phyloP scores from a whole-genome alignment of 2,329 filamentous ascomycete species.

The Rasamsonia emersonii region DNA sequence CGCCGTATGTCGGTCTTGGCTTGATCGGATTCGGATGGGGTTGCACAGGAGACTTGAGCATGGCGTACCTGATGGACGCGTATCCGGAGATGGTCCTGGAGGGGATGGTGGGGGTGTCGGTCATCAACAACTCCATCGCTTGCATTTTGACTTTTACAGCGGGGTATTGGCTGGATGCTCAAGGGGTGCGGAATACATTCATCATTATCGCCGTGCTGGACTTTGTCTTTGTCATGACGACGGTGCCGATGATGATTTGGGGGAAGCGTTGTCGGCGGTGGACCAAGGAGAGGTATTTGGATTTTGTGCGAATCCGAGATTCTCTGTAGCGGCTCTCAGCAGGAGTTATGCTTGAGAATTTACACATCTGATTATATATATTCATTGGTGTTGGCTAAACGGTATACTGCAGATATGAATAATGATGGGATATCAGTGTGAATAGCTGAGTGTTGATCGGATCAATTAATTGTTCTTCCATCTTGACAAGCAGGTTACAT shows the following conservation, averaged over 20 bases:
- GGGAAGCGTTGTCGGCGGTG: constrained; percentile 43
- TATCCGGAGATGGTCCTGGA: constrained; percentile 51
- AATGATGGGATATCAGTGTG: too few species aligned
- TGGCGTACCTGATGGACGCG: constrained; percentile 48
- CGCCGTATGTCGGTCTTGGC: constrained; percentile 47
- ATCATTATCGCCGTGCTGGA: constrained; percentile 45
- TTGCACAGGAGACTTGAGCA: constrained; percentile 48
- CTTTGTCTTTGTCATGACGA: constrained; percentile 44
- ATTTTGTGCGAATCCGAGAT: constrained; percentile 43
- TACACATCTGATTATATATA: too few species aligned
- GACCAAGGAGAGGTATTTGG: constrained; percentile 40
- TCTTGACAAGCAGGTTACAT: too few species aligned
- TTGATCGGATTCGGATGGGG: constrained; percentile 54
- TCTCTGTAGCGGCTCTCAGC: too few species aligned
- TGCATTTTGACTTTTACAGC: constrained; percentile 48
- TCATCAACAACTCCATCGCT: constrained; percentile 50
- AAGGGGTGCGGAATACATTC: constrained; percentile 40
- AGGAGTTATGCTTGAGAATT: too few species aligned
- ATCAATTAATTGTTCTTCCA: too few species aligned
- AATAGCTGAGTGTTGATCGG: too few species aligned
- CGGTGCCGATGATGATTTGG: constrained; percentile 47
- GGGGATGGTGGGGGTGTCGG: constrained; percentile 50
- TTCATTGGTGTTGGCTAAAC: too few species aligned
- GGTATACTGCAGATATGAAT: too few species aligned
- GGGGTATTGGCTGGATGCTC: constrained; percentile 42